A percentile compares a stretch with the other conserved stretches of the same genome.
phyloP scores from a whole-genome alignment of 2,329 filamentous ascomycete genomes.

The Alternaria viburni region DNA sequence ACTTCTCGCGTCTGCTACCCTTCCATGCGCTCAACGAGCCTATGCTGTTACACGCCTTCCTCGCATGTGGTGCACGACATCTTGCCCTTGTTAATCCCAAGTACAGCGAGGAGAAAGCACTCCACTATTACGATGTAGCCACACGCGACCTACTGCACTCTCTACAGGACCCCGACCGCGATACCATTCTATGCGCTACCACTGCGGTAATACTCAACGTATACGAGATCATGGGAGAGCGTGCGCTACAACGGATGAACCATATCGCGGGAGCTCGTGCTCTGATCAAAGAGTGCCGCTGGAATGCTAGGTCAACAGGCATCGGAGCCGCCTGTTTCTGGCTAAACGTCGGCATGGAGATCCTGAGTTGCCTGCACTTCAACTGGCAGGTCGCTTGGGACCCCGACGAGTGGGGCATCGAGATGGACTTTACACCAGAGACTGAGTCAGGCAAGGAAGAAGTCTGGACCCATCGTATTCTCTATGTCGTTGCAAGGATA shows the following conservation, averaged over 20 bases:
- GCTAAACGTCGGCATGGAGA: conserved; percentile 89
- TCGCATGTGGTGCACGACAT: conserved; percentile 88
- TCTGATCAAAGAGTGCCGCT: conserved; percentile 86
- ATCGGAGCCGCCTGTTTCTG: conserved; percentile 91
- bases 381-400: conserved; percentile 90
- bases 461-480: conserved; percentile 84
- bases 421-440: conserved; percentile 72
- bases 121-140: conserved; percentile 85
- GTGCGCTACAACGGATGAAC: conserved; percentile 80
- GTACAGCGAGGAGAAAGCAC: conserved; percentile 77
- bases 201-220: conserved; percentile 89
- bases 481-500: conserved; percentile 87
- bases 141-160: conserved; percentile 77
- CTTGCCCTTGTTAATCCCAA: conserved; percentile 72
- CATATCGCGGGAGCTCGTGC: conserved; percentile 86
- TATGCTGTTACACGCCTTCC: conserved; percentile 86
- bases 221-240: conserved; percentile 90
- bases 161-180: conserved; percentile 82
- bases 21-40: conserved; percentile 81
- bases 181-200: conserved; percentile 83
- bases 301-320: conserved; percentile 79
- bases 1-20: conserved; percentile 84
- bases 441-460: conserved; percentile 73
- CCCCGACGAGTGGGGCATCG: conserved; percentile 86
- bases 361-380: conserved; percentile 85